These are phyloP conservation scores for Piper betle DNA, from an alignment of 164 flowering plant species.

Conservation along the genomic window DNA sequence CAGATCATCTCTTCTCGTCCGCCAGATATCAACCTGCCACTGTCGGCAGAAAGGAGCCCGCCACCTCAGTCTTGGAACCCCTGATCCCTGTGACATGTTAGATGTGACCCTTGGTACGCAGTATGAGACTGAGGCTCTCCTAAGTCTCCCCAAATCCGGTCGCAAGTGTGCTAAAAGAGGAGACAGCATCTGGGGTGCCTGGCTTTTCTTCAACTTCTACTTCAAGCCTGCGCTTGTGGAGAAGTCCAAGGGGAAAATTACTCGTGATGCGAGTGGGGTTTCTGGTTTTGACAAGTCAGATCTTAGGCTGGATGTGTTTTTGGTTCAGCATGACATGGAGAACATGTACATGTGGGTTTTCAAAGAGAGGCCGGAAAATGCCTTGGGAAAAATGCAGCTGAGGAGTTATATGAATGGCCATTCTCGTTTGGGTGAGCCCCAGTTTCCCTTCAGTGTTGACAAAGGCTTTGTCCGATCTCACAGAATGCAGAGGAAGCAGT, in stretches of 20 bases:
- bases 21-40: slow-evolving; percentile 82
- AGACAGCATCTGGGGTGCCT: slow-evolving; percentile 88
- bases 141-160: slow-evolving; percentile 44
- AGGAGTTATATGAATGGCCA: slow-evolving; percentile 97
- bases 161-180: slow-evolving; percentile 64
- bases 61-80: slow-evolving; percentile 62
- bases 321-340: slow-evolving; percentile 99
- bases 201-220: slow-evolving; percentile 89
- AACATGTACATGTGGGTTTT: slow-evolving; percentile 98
- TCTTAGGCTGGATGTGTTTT: slow-evolving; percentile 69
- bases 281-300: slow-evolving; percentile 70
- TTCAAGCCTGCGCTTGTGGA: slow-evolving; percentile 75
- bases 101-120: slow-evolving; percentile 70
- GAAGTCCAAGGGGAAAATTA: slow-evolving; percentile 53
- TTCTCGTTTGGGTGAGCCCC: slow-evolving; percentile 84
- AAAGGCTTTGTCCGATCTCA: slow-evolving; percentile 92
- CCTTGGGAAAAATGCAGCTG: slow-evolving; percentile 91
- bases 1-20: slow-evolving; percentile 46
- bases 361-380: slow-evolving; percentile 91
- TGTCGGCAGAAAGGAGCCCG: slow-evolving; percentile 68
- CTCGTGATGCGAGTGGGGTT: slow-evolving; percentile 47
- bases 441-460: slow-evolving; percentile 79
- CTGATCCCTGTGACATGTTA: slow-evolving; percentile 53
- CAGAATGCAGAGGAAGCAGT: slow-evolving; percentile 89
- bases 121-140: slow-evolving; percentile 49